These are phyloP conservation scores for Exophiala calicioides DNA, from an alignment of 2,329 filamentous ascomycete genomes.

Conservation along the genomic window DNA sequence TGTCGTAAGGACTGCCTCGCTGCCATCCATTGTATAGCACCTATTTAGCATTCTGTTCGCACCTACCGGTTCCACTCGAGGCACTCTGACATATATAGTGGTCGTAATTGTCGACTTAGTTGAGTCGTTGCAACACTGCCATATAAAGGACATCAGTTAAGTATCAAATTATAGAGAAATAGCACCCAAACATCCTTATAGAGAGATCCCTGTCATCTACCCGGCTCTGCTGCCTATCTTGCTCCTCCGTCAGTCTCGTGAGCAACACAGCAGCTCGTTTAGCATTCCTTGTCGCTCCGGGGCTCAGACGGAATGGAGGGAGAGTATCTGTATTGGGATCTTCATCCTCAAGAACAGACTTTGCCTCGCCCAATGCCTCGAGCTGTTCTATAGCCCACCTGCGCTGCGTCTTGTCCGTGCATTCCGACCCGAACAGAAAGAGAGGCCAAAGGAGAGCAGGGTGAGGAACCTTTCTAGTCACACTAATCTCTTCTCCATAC, in stretches of 20 bases:
- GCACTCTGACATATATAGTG: too few relatives aligned
- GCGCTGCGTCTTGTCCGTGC: not conserved
- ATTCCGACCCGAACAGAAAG: conserved; percentile 6
- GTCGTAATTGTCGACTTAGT: too few relatives aligned
- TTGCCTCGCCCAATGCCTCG: conserved; percentile 2
- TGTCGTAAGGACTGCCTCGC: too few relatives aligned
- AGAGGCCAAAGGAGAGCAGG: conserved; percentile 5
- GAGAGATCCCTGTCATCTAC: not conserved
- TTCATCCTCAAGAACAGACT: not conserved
- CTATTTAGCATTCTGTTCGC: too few relatives aligned
- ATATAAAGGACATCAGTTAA: too few relatives aligned
- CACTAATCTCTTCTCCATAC: conserved; percentile 8
- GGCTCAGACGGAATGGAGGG: not conserved
- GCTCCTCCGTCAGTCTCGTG: conserved; percentile 1
- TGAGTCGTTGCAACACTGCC: too few relatives aligned
- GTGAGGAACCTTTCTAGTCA: not conserved
- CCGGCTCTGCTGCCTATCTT: not conserved
- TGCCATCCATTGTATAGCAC: too few relatives aligned
- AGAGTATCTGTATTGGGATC: not conserved
- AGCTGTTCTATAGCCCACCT: conserved; percentile 8
- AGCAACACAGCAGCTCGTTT: conserved; percentile 3
- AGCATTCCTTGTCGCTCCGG: conserved; percentile 1
- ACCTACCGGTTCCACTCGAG: too few relatives aligned
- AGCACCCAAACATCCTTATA: conserved; percentile 1
- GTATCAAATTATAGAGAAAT: too few relatives aligned